These are phyloP conservation scores for Wallemia mellicola DNA, from an alignment of 1,284 basidiomycete species.

Conservation along the genomic window DNA sequence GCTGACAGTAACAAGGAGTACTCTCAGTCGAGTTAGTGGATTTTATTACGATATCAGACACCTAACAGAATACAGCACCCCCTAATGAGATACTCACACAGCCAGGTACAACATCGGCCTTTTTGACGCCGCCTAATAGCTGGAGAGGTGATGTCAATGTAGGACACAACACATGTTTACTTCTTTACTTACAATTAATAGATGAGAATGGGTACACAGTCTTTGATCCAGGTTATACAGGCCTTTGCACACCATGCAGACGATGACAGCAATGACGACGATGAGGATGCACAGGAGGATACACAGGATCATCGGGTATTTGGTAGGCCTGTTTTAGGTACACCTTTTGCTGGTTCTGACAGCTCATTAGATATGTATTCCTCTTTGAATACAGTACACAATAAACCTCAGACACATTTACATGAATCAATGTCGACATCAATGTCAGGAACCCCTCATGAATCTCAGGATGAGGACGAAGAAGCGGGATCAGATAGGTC, in stretches of 20 bases:
- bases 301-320: background rate
- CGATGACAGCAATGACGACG: background rate
- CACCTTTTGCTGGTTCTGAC: background rate
- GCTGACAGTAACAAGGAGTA: background rate
- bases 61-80: background rate
- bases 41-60: background rate
- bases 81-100: background rate
- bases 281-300: background rate
- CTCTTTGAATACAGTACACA: background rate
- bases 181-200: background rate
- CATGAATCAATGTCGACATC: background rate
- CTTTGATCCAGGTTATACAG: background rate
- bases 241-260: background rate
- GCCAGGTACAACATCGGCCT: background rate
- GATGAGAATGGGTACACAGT: background rate
- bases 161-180: background rate
- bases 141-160: background rate
- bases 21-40: background rate
- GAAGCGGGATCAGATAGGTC: background rate
- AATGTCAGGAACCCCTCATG: background rate
- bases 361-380: background rate
- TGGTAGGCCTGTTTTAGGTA: background rate
- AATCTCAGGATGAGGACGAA: no score
- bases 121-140: background rate
- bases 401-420: background rate